These are phyloP conservation scores for Recurvomyces mirabilis DNA, from an alignment of 495 filamentous ascomycete species.

Conservation along the genomic window DNA sequence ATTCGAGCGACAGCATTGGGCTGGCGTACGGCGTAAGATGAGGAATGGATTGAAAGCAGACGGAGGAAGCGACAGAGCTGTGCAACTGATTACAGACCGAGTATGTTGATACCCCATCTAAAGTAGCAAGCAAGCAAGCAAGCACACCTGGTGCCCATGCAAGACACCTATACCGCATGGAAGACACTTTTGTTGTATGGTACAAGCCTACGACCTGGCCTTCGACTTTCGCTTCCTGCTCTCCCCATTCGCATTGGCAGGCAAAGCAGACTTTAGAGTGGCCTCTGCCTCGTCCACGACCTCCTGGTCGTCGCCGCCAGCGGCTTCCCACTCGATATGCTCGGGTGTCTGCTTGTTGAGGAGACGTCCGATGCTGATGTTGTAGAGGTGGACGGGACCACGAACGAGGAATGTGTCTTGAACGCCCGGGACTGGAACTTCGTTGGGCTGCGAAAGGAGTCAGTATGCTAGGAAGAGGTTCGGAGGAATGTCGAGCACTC, in stretches of 20 bases:
- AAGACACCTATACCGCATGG: too few relatives aligned
- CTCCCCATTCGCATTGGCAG: conserved; percentile 29
- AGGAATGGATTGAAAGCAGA: too few relatives aligned
- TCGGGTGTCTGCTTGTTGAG: conserved; percentile 20
- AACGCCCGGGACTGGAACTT: conserved; percentile 31
- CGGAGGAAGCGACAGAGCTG: too few relatives aligned
- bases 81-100: too few relatives aligned
- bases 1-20: not conserved
- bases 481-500: conserved; percentile 25
- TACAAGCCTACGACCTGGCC: conserved; percentile 11
- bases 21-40: not conserved
- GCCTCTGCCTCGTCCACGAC: conserved; percentile 18
- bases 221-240: conserved; percentile 30
- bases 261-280: conserved; percentile 22
- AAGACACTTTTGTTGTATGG: not conserved
- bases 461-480: not conserved
- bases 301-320: conserved; percentile 20
- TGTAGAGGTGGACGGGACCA: conserved; percentile 32
- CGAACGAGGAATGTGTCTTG: conserved; percentile 33
- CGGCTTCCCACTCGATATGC: conserved; percentile 16
- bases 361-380: conserved; percentile 26
- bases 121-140: too few relatives aligned
- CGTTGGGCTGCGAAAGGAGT: conserved; percentile 26
- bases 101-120: too few relatives aligned
- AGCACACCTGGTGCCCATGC: too few relatives aligned